Base-by-base conservation (phyloP, 768 basidiomycete genomes). In the Calocybe gangraenosa region DNA sequence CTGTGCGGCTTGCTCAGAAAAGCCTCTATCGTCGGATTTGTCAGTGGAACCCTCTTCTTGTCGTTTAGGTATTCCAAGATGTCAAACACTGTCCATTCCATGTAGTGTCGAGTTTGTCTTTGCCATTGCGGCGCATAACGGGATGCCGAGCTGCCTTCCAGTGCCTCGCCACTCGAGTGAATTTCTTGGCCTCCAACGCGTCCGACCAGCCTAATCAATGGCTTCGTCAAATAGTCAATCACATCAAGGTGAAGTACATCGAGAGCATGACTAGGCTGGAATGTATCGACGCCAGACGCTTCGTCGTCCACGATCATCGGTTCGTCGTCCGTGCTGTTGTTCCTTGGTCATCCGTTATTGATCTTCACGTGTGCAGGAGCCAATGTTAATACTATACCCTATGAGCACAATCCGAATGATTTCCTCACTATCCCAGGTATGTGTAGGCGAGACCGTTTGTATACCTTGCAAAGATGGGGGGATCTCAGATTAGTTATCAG, bases 161-260 rank as follows among this genome's bases (percentile, higher is more conserved):
- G 40, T 30, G 51, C 48, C n/a, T 42, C 48, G 21, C 61, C 53
- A 23, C 57, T 59, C 35, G 62, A 59, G 14, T 55, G 55, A 22
- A 76, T 68, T 44, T 75, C 74, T 25, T 65, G 58, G 2, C 73
- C 79, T 7, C 74, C 79, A 6, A 81, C 73, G 45, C 74, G 74
- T 39, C 62, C 67, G 22, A 76, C 82, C 2, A 87, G 69, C 39
- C 79, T 78, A 25, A 73, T 61, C 37, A 90, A 69, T 42, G 86
- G 61, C 39, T 73, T 70, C 23, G 72, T 72, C 57, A 89, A 89
- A 60, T 87, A 79, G 33, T 82, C 79, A 40, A 85, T 71, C 38
- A 87, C 74, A 51, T 84, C 79, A 17, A 78, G 60, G 58, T 89
- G 87, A 38, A 89, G 71, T 49, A 72, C 64, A 61, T 84, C 83